Base-by-base conservation (phyloP, 2,329 filamentous ascomycete species). In the Eutypa lata region DNA sequence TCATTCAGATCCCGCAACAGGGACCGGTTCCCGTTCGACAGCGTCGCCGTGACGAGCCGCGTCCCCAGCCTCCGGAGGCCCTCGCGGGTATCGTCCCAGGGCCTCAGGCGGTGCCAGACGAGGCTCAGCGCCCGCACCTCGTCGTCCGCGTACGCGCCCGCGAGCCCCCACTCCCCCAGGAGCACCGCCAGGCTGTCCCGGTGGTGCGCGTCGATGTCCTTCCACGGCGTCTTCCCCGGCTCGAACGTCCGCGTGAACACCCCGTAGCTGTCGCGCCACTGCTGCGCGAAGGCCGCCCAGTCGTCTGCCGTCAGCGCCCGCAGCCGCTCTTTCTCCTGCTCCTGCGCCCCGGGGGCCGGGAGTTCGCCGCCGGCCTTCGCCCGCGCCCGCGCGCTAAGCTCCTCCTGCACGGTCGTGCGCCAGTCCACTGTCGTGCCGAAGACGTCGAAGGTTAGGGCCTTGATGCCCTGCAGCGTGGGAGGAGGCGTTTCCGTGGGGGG, bases 391-490 rank as follows among this genome's bases (percentile, higher is more conserved):
- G 74, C 65, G 22, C 71, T 67, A 47, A 94, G 78, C 50, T 82
- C 81, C 8, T 77, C 72, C 14, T 78, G 81, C 19, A 94, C 82
- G 2, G 84, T 83, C 38, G 75, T 76, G 52, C 89, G 86, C 89
- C 89, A 93, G 74, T 93, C 80, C 45, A 94, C 89, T 57, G 87
- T 83, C 1, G 90, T 94, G 59, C 89, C 89, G 68, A 92, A 91
- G 61, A 91, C 81, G 71, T 91, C 88, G 64, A 90, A 91, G 50
- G 86, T 77, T 33, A 91, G 74, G 7, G 81, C 87, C 59, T 83
- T 83, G 57, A 82, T 61, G 24, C 56, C 47, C 21, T 51, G 54
- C 14, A 65, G 54, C 8, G 54, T 45, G 18, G 59, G 58, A 18
- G 60, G 58, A n/a, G 60, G 53, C 21, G 54, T 53, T 22, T 51